A percentile compares a stretch with the other conserved stretches of the same genome.
phyloP scores from a whole-genome alignment of 2,329 filamentous ascomycete species.

The Claviceps sp. region DNA sequence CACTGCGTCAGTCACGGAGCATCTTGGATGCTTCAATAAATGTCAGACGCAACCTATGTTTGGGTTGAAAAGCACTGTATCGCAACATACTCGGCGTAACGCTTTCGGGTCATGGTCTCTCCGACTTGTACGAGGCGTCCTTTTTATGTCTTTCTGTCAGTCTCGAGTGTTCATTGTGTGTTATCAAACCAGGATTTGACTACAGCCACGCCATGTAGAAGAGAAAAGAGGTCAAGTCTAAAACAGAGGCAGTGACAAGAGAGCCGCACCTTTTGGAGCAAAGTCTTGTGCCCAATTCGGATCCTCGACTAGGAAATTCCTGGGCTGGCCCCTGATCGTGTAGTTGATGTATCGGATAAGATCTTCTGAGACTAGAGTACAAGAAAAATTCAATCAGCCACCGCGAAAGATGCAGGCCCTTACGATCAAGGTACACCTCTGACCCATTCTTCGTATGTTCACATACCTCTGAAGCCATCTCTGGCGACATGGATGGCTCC shows the following conservation, averaged over 20 bases:
- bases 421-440: too few species aligned
- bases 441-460: background rate
- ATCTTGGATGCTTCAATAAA: background rate
- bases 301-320: slow-evolving; percentile 59
- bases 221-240: background rate
- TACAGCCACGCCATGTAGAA: background rate
- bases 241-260: too few species aligned
- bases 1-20: background rate
- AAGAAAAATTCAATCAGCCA: background rate
- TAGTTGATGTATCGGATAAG: slow-evolving; percentile 58
- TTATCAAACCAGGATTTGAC: background rate
- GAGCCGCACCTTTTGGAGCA: slow-evolving; percentile 52
- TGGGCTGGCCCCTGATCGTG: slow-evolving; percentile 18
- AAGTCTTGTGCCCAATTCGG: slow-evolving; percentile 79
- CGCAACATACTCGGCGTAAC: slow-evolving; percentile 48
- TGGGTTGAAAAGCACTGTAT: background rate
- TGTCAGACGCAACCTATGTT: too few species aligned
- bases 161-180: slow-evolving; percentile 1
- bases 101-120: slow-evolving; percentile 65
- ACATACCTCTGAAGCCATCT: slow-evolving; percentile 47
- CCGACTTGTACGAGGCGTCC: slow-evolving; percentile 55
- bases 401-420: background rate
- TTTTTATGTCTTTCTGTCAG: slow-evolving; percentile 7
- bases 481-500: slow-evolving; percentile 64
- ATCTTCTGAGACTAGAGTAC: slow-evolving; percentile 49